These are phyloP conservation scores for Solanum rostratum DNA, from an alignment of 257 asterid genomes.

Conservation along the genomic window DNA sequence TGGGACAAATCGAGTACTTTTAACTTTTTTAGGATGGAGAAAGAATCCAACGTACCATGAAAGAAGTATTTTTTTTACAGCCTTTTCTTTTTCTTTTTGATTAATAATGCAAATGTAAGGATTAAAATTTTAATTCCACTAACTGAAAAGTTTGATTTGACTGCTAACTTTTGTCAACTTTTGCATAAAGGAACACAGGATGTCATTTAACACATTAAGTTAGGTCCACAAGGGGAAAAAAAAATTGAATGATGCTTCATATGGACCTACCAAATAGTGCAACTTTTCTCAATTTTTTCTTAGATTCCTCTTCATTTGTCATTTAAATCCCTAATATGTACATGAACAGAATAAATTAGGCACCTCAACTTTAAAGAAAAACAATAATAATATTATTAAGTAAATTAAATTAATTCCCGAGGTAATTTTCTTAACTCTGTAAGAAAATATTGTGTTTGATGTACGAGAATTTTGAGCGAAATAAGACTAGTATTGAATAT, in stretches of 20 bases:
- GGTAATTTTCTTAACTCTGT: neutral
- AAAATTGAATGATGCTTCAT: conserved; percentile 6
- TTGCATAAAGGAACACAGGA: conserved; percentile 10
- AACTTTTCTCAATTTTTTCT: conserved; percentile 9
- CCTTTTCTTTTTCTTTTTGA: neutral
- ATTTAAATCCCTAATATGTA: neutral
- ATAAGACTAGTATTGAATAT: no score
- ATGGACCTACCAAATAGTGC: neutral
- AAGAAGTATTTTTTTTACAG: neutral
- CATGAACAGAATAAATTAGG: conserved; percentile 8
- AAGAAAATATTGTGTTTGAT: neutral
- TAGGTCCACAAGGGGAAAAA: neutral
- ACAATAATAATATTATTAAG: neutral
- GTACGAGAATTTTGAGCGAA: neutral
- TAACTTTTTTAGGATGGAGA: neutral
- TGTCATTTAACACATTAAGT: conserved; percentile 13
- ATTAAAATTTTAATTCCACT: conserved; percentile 7
- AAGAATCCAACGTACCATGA: conserved; percentile 2
- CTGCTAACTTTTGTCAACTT: conserved; percentile 11
- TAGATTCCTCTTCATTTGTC: neutral
- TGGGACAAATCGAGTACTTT: neutral
- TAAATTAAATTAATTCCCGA: neutral
- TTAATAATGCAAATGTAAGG: conserved; percentile 5
- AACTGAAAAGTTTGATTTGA: conserved; percentile 33
- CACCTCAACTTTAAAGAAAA: neutral